Evolutionary conservation across 208 protist species (phyloP), one percentile per base, ranked within the genome.

Genomic region (Phytomonas sp.): DNA sequence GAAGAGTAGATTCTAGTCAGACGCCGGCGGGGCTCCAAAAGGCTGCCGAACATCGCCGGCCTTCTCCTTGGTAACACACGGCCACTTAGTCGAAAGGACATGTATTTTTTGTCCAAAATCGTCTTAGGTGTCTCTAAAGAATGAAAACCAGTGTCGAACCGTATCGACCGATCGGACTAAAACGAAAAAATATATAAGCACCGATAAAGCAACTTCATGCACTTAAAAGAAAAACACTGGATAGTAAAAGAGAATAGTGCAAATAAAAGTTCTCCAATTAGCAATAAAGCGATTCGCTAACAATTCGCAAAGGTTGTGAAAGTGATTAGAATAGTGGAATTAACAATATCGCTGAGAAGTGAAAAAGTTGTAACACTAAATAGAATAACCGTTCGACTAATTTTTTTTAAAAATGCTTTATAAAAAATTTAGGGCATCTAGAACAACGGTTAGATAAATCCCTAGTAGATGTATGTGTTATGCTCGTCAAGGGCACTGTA

Each of bases 1-100:
- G 88, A 94, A 12, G 91, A 94, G 77, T 96, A 96, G 29, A 96
- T 76, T 16, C 91, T 82, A 29, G 88, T 96, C 32, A 92, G 75
- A 76, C 65, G 71, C 0, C 88, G 83, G 10, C 76, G 70, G 63
- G 83, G 83, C 69, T 81, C 77, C 12, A 29, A 23, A 63, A 95
- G 73, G 0, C 78, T 66, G 65, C 61, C 29, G 7, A 42, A 34
- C 4, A 36, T 33, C 33, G 31, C 33, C 40, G 40, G 40, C 40
- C 6, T 4, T 12, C 1, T 12, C 40, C 40, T 23, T 12, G 40
- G 40, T 49, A 49, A 4, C 19, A 19, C 6, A 49, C 7, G 40
- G 40, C 40, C 14, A 16, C 40, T 3, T 49, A 19, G 2, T 16
- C 40, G 40, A 49, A 49, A 49, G 12, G 3, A 19, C 40, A 49